Evolutionary conservation across 176 grass and related monocot species (phyloP), one percentile per base, ranked within the genome.

Genomic region (Aegilops longissima): DNA sequence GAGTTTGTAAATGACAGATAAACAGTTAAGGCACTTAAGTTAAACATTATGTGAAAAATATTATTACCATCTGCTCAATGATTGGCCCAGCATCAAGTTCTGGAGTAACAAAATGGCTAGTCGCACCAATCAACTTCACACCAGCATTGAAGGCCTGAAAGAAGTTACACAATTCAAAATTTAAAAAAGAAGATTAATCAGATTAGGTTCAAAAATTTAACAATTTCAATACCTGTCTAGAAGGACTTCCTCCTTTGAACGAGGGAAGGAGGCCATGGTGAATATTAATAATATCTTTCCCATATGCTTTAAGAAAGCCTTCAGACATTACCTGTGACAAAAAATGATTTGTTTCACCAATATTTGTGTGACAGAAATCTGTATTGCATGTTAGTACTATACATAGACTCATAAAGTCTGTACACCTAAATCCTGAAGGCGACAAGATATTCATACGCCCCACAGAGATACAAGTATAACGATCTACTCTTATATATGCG

Each of bases 251-350:
- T 79, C 96, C 96, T 84, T 93, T 98, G 76, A 98, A 98, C 0
- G 96, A 98, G 73, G 96, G 96, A 94, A 98, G 96, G 78, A 98
- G 93, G 30, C 96, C 96, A 91, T 98, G 96, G 74, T 98, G 96
- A 80, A 98, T 98, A 54, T 98, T 98, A 47, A 98, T 94, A 79
- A 98, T 76, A 80, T 98, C 96, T 95, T 95, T 98, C 65, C 92
- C 88, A 85, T 98, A 98, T 21, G 84, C 77, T 72, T 95, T 84
- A 66, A 98, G 73, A 91, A 98, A 94, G 52, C 66, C 86, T 82
- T 87, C 86, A 39, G 96, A 95, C 70, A 98, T 30, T 81, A 98
- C 61, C 96, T 98, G 82, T 34, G 23, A 47, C 20, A 11, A 61
- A 85, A 80, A 73, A 81, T n/a, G 88, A 49, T 62, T 63, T 10